A percentile compares a stretch with the other conserved stretches of the same genome.
These are phyloP conservation scores for Lunularia cruciata DNA, from an alignment of 225 moss, liverwort and hornwort species.

Conservation along the genomic window DNA sequence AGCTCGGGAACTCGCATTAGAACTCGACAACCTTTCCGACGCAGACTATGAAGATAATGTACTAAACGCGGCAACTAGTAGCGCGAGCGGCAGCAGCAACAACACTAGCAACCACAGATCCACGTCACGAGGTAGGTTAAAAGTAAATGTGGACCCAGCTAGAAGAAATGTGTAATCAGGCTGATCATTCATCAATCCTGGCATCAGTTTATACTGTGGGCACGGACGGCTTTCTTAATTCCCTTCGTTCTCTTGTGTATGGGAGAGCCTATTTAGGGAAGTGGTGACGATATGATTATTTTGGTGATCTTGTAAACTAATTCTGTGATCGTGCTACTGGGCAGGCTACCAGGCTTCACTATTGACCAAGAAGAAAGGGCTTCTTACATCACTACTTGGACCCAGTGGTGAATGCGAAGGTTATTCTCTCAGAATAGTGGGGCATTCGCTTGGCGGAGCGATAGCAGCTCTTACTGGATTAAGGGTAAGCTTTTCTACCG, in stretches of 20 bases:
- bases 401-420: constrained; percentile 66
- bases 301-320: not conserved
- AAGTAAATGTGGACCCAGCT: not conserved
- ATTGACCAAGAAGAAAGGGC: constrained; percentile 44
- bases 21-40: constrained; percentile 72
- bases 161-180: not conserved
- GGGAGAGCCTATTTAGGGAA: not conserved
- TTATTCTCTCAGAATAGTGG: constrained; percentile 75
- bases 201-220: not conserved
- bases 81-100: not conserved
- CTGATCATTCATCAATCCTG: not conserved
- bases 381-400: constrained; percentile 71
- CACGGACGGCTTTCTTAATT: too few species aligned
- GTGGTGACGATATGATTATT: not conserved
- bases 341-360: constrained; percentile 41
- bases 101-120: constrained; percentile 4
- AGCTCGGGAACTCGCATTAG: constrained; percentile 77
- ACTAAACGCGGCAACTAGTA: constrained; percentile 26
- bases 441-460: constrained; percentile 95
- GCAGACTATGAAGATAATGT: constrained; percentile 46
- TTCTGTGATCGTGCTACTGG: not conserved
- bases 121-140: constrained; percentile 7
- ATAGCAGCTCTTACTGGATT: constrained; percentile 86
- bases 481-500: constrained; percentile 51
- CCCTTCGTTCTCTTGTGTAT: too few species aligned